A percentile compares a stretch with the other conserved stretches of the same genome.
These are phyloP conservation scores for Phalaenopsis hybrid DNA, from an alignment of 116 monocot species.

Conservation along the genomic window DNA sequence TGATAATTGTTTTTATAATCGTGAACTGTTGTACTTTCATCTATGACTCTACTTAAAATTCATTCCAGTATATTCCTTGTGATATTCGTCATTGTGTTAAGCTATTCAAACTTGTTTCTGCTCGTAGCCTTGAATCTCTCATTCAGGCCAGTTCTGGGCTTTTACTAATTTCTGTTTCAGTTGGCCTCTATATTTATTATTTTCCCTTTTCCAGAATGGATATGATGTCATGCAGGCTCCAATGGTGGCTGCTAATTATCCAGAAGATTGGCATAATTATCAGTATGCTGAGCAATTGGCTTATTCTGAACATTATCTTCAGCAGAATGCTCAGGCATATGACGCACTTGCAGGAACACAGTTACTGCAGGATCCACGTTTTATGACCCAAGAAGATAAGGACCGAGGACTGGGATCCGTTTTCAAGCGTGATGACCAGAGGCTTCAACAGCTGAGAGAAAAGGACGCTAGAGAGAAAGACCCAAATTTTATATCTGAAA, in stretches of 20 bases:
- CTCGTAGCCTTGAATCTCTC: not conserved
- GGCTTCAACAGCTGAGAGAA: constrained; percentile 91
- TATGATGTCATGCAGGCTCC: constrained; percentile 80
- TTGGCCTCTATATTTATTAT: not conserved
- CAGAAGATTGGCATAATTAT: constrained; percentile 82
- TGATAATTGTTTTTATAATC: not conserved
- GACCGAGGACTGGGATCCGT: constrained; percentile 94
- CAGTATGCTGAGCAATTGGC: constrained; percentile 61
- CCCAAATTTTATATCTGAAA: constrained; percentile 98
- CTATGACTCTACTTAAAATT: not conserved
- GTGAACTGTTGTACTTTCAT: not conserved
- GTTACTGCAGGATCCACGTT: constrained; percentile 56
- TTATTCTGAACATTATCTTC: constrained; percentile 67
- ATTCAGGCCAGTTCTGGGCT: not conserved
- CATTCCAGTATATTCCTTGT: not conserved
- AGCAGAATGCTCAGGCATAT: constrained; percentile 52
- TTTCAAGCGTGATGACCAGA: constrained; percentile 88
- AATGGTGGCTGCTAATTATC: constrained; percentile 59
- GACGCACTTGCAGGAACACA: constrained; percentile 37
- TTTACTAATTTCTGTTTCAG: no score
- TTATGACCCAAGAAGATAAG: constrained; percentile 96
- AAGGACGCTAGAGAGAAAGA: constrained; percentile 97
- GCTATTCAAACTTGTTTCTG: not conserved
- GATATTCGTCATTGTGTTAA: no score
- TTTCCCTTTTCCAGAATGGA: constrained; percentile 54